Conservation (phyloP, 139 green algal genomes). For the Limnomonas spitsbergensis region DNA sequence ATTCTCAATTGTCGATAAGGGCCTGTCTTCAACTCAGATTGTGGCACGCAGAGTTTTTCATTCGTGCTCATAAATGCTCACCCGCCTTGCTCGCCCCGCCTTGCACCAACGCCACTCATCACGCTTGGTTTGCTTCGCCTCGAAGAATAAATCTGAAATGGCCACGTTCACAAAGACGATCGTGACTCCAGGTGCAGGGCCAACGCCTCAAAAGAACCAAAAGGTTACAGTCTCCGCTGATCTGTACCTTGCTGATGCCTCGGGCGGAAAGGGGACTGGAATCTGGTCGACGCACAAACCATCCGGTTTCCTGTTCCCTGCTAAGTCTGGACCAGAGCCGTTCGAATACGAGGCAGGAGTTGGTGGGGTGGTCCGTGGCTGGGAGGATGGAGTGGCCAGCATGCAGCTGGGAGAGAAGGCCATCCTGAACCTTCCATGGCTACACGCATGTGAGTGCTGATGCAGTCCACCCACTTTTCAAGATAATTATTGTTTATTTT, state of each 20-base stretch:
- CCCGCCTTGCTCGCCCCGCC: too few relatives aligned
- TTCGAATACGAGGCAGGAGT: slow-evolving; percentile 16
- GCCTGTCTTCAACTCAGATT: too few relatives aligned
- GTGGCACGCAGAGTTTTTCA: too few relatives aligned
- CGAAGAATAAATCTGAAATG: too few relatives aligned
- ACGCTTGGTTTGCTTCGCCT: too few relatives aligned
- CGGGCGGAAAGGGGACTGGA: neutral
- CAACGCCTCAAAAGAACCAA: neutral
- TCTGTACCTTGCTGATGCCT: slow-evolving; percentile 5
- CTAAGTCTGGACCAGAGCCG: neutral
- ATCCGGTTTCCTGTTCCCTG: slow-evolving; percentile 5
- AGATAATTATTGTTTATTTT: neutral
- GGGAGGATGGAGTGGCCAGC: slow-evolving; percentile 14
- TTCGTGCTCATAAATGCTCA: too few relatives aligned
- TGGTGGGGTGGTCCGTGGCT: slow-evolving; percentile 5
- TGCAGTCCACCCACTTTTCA: neutral
- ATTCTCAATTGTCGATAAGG: too few relatives aligned
- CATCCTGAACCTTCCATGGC: neutral
- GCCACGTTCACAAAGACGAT: slow-evolving; percentile 6
- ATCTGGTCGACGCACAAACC: slow-evolving; percentile 18
- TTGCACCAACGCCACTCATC: too few relatives aligned
- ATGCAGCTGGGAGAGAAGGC: slow-evolving; percentile 13
- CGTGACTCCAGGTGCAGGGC: neutral
- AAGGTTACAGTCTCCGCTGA: slow-evolving; percentile 7
- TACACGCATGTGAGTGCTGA: slow-evolving; percentile 12